phyloP scores from a whole-genome alignment of 768 basidiomycete genomes.

The Russula abietina region DNA sequence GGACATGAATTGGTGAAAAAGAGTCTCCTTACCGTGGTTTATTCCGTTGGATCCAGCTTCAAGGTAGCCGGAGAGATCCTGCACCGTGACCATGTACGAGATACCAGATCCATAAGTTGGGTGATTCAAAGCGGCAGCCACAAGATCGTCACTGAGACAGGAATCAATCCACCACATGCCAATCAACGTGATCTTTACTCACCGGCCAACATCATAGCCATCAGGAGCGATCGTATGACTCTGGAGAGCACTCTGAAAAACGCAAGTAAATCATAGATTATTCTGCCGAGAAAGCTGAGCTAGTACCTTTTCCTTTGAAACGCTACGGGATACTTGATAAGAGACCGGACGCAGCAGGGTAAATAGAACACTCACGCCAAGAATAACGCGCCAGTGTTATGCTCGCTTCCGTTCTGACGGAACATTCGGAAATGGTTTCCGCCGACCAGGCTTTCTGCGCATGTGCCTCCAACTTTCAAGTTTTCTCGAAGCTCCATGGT shows the following conservation, averaged over 20 bases:
- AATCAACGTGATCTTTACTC: constrained; percentile 12
- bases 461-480: constrained; percentile 38
- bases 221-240: constrained; percentile 41
- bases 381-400: constrained; percentile 48
- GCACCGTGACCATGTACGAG: constrained; percentile 40
- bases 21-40: constrained; percentile 36
- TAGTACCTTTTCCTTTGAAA: constrained; percentile 43
- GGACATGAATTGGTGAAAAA: not conserved
- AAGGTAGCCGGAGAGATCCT: constrained; percentile 47
- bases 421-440: constrained; percentile 49
- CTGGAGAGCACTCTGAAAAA: constrained; percentile 29
- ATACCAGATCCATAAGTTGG: constrained; percentile 37
- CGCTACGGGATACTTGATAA: constrained; percentile 29
- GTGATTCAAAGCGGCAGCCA: constrained; percentile 35
- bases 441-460: constrained; percentile 40
- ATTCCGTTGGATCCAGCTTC: constrained; percentile 42
- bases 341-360: not conserved
- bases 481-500: constrained; percentile 42
- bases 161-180: not conserved
- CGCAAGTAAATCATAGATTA: not conserved
- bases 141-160: constrained; percentile 36
- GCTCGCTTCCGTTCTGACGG: constrained; percentile 53
- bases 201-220: constrained; percentile 48
- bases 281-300: not conserved
- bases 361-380: constrained; percentile 41